Percentiles rank a stretch among this genome's conserved stretches.
Evolutionary conservation across 805 yeast genomes (phyloP).

Genomic region (Kluyveromyces nonfermentans): DNA sequence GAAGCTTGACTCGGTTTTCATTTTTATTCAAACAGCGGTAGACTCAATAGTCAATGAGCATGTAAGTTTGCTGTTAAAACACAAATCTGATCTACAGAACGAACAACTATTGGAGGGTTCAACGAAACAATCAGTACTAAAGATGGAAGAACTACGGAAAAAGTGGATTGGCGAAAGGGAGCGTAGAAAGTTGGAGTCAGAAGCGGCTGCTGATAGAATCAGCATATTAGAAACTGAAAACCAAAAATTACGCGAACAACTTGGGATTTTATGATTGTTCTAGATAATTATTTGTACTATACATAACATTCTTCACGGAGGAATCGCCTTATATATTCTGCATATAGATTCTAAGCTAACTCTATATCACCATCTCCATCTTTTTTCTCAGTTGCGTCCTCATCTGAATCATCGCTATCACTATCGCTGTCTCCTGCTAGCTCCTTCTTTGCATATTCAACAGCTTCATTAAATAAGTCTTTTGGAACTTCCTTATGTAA

Average conservation of each 20-base stretch:
- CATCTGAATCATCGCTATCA: slow-evolving; percentile 12
- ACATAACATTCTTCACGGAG: background rate
- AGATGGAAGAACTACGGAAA: slow-evolving; percentile 53
- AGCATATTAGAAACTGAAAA: slow-evolving; percentile 49
- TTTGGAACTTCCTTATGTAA: slow-evolving; percentile 72
- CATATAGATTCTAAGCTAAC: slow-evolving; percentile 8
- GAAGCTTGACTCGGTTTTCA: slow-evolving; percentile 36
- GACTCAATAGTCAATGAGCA: slow-evolving; percentile 52
- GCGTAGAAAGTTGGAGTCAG: slow-evolving; percentile 50
- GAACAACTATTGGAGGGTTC: slow-evolving; percentile 6
- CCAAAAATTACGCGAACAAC: slow-evolving; percentile 7
- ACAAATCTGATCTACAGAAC: slow-evolving; percentile 8
- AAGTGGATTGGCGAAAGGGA: slow-evolving; percentile 68
- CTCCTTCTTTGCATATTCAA: slow-evolving; percentile 72
- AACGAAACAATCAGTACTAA: slow-evolving; percentile 34
- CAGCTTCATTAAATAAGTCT: slow-evolving; percentile 74
- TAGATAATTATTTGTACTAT: slow-evolving; percentile 1
- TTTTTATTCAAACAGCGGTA: slow-evolving; percentile 52
- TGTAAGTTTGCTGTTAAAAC: slow-evolving; percentile 25
- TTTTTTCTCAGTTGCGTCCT: slow-evolving; percentile 15
- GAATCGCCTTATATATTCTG: background rate
- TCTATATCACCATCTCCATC: slow-evolving; percentile 18
- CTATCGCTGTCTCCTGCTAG: slow-evolving; percentile 31
- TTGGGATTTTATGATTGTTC: background rate
- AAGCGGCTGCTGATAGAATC: slow-evolving; percentile 44